Conservation (phyloP, 805 yeast genomes). For the Candida caryicola region DNA sequence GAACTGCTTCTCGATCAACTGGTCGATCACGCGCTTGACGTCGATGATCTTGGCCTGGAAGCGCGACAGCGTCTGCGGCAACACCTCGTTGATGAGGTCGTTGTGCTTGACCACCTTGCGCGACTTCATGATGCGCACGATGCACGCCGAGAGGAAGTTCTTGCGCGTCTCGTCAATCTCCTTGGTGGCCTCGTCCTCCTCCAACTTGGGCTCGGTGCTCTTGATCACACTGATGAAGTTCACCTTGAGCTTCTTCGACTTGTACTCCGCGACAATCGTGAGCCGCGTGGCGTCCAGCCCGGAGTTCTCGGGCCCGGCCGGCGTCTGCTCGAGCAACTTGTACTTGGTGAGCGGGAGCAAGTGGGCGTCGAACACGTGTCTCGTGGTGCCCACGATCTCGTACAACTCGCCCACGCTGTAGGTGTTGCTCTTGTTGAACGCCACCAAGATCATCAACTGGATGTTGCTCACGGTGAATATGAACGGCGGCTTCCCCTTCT, state of each 20-base stretch:
- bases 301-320: slow-evolving; percentile 56
- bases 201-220: slow-evolving; percentile 58
- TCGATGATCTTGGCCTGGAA: slow-evolving; percentile 85
- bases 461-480: slow-evolving; percentile 76
- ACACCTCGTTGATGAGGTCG: slow-evolving; percentile 80
- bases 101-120: slow-evolving; percentile 77
- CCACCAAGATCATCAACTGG: slow-evolving; percentile 81
- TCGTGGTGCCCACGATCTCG: slow-evolving; percentile 65
- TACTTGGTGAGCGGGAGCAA: slow-evolving; percentile 77
- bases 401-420: slow-evolving; percentile 59
- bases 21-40: slow-evolving; percentile 82
- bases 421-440: slow-evolving; percentile 70
- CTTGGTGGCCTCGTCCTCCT: slow-evolving; percentile 68
- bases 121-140: slow-evolving; percentile 95
- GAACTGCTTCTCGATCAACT: slow-evolving; percentile 81
- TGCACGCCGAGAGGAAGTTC: slow-evolving; percentile 84
- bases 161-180: slow-evolving; percentile 86
- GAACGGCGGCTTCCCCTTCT: slow-evolving; percentile 78
- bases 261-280: slow-evolving; percentile 76
- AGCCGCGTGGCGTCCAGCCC: slow-evolving; percentile 49
- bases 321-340: slow-evolving; percentile 66
- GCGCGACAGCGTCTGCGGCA: slow-evolving; percentile 77
- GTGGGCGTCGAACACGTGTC: slow-evolving; percentile 68
- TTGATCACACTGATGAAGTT: slow-evolving; percentile 66
- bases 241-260: slow-evolving; percentile 78